These are phyloP conservation scores for Penicillium pulvis DNA, from an alignment of 495 filamentous ascomycete genomes.

Conservation along the genomic window DNA sequence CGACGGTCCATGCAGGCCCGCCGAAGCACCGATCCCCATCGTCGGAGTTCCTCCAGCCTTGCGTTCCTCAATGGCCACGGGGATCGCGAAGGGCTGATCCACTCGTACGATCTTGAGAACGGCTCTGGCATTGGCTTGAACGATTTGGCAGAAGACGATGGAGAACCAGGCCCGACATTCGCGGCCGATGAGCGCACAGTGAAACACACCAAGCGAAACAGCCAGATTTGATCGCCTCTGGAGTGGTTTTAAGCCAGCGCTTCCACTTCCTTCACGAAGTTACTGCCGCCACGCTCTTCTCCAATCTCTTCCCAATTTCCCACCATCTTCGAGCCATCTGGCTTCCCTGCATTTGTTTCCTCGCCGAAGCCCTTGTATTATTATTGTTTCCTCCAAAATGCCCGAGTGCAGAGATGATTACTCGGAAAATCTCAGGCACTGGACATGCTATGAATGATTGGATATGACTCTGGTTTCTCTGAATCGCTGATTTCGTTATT, in stretches of 20 bases:
- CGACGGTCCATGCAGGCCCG: slow-evolving; percentile 89
- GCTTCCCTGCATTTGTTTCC: slow-evolving; percentile 12
- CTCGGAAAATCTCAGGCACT: slow-evolving; percentile 30
- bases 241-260: slow-evolving; percentile 11
- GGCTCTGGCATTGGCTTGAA: slow-evolving; percentile 63
- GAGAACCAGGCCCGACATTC: slow-evolving; percentile 47
- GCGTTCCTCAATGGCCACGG: slow-evolving; percentile 49
- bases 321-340: slow-evolving; percentile 9
- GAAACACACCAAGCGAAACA: slow-evolving; percentile 43
- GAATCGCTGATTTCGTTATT: slow-evolving; percentile 27
- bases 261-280: slow-evolving; percentile 22
- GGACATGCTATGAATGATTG: slow-evolving; percentile 41
- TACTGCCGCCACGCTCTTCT: slow-evolving; percentile 28
- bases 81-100: slow-evolving; percentile 80
- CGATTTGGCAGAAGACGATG: slow-evolving; percentile 73
- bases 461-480: slow-evolving; percentile 37
- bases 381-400: slow-evolving; percentile 38
- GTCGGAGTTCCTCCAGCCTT: slow-evolving; percentile 58
- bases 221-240: slow-evolving; percentile 29
- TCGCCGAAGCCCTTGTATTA: slow-evolving; percentile 33
- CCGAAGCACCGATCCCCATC: slow-evolving; percentile 62
- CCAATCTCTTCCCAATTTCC: slow-evolving; percentile 16
- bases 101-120: slow-evolving; percentile 75
- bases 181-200: slow-evolving; percentile 32
- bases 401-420: slow-evolving; percentile 22